Conservation (phyloP, 495 filamentous ascomycete genomes). For the Corynascus novoguineensis region DNA sequence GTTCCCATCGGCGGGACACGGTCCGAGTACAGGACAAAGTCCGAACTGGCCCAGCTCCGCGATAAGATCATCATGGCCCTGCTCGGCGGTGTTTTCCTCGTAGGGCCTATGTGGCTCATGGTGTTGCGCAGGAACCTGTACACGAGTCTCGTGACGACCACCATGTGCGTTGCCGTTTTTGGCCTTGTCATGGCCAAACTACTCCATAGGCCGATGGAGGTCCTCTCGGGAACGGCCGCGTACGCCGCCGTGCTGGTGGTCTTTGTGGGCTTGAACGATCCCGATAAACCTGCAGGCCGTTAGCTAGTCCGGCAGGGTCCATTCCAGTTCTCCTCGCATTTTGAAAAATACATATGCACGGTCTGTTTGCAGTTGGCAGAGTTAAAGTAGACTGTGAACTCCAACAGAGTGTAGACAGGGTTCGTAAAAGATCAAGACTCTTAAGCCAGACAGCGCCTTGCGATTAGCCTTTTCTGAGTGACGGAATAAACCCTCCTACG, state of each 20-base stretch:
- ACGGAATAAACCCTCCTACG: too few relatives aligned
- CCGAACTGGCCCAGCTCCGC: not conserved
- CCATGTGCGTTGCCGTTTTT: slow-evolving; percentile 16
- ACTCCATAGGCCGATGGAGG: slow-evolving; percentile 14
- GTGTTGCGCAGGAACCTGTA: slow-evolving; percentile 10
- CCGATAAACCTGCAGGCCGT: too few relatives aligned
- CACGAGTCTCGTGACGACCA: slow-evolving; percentile 16
- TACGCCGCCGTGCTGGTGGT: not conserved
- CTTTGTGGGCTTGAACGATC: not conserved
- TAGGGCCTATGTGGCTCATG: slow-evolving; percentile 25
- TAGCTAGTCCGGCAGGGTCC: too few relatives aligned
- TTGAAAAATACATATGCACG: too few relatives aligned
- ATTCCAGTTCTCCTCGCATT: too few relatives aligned
- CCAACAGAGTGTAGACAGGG: too few relatives aligned
- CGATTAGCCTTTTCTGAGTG: too few relatives aligned
- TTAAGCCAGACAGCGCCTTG: too few relatives aligned
- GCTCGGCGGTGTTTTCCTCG: slow-evolving; percentile 13
- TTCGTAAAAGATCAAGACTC: too few relatives aligned
- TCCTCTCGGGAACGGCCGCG: slow-evolving; percentile 7
- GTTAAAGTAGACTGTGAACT: too few relatives aligned
- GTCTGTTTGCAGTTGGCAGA: too few relatives aligned
- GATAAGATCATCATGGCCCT: not conserved
- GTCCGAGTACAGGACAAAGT: not conserved
- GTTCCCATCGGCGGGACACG: not conserved
- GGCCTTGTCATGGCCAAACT: slow-evolving; percentile 10